These are phyloP conservation scores for Thalassiosira hispida DNA, from an alignment of 352 stramenopile species.

Conservation along the genomic window DNA sequence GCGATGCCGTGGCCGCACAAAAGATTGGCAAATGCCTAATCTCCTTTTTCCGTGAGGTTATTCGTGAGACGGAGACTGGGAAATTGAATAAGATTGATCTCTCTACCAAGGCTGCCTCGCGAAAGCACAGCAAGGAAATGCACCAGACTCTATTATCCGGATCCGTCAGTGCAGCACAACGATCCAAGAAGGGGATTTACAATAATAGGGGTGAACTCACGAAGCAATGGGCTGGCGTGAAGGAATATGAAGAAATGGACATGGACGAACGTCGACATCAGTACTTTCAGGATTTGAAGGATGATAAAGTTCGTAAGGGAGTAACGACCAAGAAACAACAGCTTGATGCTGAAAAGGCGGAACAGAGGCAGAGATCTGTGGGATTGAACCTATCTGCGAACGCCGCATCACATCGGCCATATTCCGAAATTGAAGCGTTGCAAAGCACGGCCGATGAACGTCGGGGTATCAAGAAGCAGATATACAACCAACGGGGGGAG, in stretches of 20 bases:
- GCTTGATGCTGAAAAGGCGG: background rate
- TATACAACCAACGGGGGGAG: background rate
- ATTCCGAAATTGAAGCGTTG: background rate
- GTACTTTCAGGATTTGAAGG: too few relatives aligned
- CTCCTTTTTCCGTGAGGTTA: background rate
- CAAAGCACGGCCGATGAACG: too few relatives aligned
- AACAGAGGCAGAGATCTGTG: background rate
- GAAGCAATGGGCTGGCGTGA: conserved; percentile 15
- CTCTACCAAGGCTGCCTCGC: conserved; percentile 8
- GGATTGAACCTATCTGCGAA: background rate
- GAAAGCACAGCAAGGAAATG: conserved; percentile 6
- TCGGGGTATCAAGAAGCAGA: background rate
- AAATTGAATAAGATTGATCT: conserved; percentile 3
- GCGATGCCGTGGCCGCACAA: background rate
- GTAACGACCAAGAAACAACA: too few relatives aligned
- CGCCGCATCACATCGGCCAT: background rate
- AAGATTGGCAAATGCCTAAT: background rate
- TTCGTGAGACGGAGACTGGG: background rate
- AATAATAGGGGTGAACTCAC: background rate
- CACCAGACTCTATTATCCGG: conserved; percentile 11
- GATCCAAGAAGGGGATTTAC: conserved; percentile 15
- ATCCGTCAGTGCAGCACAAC: background rate
- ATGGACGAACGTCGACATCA: too few relatives aligned
- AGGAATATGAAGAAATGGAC: too few relatives aligned
- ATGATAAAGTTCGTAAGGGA: too few relatives aligned